These are phyloP conservation scores for Botrytis fragariae DNA, from an alignment of 2,329 filamentous ascomycete species.

Conservation along the genomic window DNA sequence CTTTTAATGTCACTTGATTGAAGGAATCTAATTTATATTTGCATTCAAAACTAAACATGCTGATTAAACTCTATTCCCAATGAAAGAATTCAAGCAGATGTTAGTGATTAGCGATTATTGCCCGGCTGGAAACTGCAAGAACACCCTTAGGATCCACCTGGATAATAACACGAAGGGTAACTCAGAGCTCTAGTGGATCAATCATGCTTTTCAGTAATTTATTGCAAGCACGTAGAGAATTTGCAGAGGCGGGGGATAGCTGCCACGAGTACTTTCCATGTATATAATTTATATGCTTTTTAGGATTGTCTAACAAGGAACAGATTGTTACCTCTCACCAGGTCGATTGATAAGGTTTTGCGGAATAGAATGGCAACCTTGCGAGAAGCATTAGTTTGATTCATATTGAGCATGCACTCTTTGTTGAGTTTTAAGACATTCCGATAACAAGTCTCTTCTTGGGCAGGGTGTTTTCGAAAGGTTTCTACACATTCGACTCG, in stretches of 20 bases:
- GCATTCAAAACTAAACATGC: background rate
- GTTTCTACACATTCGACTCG: background rate
- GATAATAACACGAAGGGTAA: background rate
- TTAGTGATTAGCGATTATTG: background rate
- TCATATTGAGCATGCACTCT: background rate
- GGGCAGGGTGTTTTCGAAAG: background rate
- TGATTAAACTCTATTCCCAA: background rate
- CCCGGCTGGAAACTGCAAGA: background rate
- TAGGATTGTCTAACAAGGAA: background rate
- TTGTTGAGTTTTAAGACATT: background rate
- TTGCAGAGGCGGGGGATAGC: background rate
- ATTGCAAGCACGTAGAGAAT: background rate
- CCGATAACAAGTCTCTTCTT: background rate
- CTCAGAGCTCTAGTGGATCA: background rate
- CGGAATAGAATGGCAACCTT: background rate
- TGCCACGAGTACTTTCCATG: background rate
- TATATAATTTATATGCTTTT: rapidly evolving
- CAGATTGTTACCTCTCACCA: background rate
- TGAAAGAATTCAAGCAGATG: background rate
- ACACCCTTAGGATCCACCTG: background rate
- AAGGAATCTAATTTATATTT: background rate
- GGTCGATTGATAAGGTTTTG: background rate
- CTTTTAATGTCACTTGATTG: background rate
- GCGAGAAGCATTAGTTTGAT: background rate
- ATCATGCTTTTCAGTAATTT: too few relatives aligned